Evolutionary conservation across 768 basidiomycete species (phyloP), one percentile per base, ranked within the genome.

Genomic region (Rhodotorula graminis): DNA sequence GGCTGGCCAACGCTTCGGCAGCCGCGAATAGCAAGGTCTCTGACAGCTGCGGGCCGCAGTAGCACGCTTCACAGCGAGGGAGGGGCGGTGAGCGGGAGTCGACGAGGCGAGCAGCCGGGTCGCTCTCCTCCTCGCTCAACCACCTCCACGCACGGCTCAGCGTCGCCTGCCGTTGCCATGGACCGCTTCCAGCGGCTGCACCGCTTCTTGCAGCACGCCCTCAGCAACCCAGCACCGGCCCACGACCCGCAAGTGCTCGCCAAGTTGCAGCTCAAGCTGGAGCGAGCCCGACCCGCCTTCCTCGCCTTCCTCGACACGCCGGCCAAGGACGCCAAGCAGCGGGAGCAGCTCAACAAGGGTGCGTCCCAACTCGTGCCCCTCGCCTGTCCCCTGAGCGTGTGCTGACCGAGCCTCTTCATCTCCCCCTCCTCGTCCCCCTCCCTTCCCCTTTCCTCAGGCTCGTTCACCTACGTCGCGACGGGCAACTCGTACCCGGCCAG

Each of bases 401-500:
- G 62, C 33, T 64, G 57, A 72, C 65, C 61, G 14, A 23, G 10
- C 15, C 10, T 1, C 60, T 25, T 15, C 14, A n/a, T 42, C 40
- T 7, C 7, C 46, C 40, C 9, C 15, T 31, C 52, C 29, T 11
- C 14, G 44, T 9, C 55, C 25, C 37, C 37, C 37, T 37, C 37
- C 9, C 37, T 9, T 37, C 37, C 37, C 37, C 37, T 9, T 9
- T 37, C 37, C 37, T 37, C 56, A 76, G 73, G 73, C 57, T 47
- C 69, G 59, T 76, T 78, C 44, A 75, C 74, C 47, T 69, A 77
- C 62, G 75, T 77, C 49, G 71, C 72, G 31, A 83, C 68, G 21
- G 74, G 74, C 10, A 64, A 61, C 23, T 64, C 61, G 3, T 72
- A 88, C 69, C 87, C 89, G 44, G 86, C 85, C 77, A 83, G 87